Evolutionary conservation across 2,329 filamentous ascomycete genomes (phyloP), one percentile per base, ranked within the genome.

Genomic region (Herpomyces periplanetae): DNA sequence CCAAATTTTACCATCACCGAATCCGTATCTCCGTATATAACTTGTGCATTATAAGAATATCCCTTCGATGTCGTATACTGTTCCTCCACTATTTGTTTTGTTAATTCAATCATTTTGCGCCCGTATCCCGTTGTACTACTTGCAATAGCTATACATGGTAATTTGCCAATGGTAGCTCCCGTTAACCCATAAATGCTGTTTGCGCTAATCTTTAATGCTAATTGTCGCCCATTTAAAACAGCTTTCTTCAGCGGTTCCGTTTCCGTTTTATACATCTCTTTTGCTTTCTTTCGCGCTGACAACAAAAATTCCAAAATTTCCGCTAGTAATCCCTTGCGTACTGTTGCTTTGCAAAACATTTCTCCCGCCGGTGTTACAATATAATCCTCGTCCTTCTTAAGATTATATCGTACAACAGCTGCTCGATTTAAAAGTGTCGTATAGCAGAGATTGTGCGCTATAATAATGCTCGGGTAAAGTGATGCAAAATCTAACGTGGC

Each of bases 1-100:
- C 80, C 80, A 28, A 96, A 96, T 34, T 88, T 91, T 25, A 96
- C 75, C 80, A 96, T 96, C 42, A 96, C 80, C 5, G 80, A 96
- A 49, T 96, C 80, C 2, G 80, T 96, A 39, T 96, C 80, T 43
- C 80, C 80, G 30, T 96, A 96, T 26, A 96, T 84, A 41, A 96
- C 80, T 34, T 88, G 60, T 0, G 80, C 80, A 36, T 96, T 66
- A 35, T 91, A 69, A 2, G 53, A 57, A 39, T 91, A 96, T 8
- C 80, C 80, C 31, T 96, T 91, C 19, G 66, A 66, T 22, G 88
- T 73, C 18, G 55, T 75, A 39, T 87, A 96, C 27, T 56, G 60
- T 15, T 52, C 49, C 39, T 91, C 75, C 4, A 96, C 80, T 35
- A 91, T 80, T n/a, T 63, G 51, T 39, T 87, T 91, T 1, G 80